phyloP scores from a whole-genome alignment of 2,329 filamentous ascomycete species.

The Plectosphaerella sp. region DNA sequence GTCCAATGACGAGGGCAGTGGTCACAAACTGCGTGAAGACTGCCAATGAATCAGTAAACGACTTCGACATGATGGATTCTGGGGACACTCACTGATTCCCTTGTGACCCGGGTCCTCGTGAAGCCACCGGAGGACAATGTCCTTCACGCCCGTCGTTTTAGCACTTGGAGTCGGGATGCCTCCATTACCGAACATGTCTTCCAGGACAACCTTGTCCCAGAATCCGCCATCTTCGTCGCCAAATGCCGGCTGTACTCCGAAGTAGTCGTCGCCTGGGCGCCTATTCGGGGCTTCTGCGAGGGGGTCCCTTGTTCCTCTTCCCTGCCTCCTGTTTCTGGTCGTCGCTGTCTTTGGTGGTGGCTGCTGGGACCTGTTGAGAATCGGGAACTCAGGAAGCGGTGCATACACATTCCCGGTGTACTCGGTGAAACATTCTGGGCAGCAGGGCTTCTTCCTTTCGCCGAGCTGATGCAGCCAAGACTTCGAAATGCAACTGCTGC shows the following conservation, averaged over 20 bases:
- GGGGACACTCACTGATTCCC: conserved; percentile 26
- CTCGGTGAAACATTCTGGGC: no score
- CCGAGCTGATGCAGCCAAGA: no score
- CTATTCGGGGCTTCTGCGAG: not conserved
- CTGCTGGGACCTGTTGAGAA: not conserved
- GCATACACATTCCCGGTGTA: no score
- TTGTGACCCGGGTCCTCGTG: conserved; percentile 27
- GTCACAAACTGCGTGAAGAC: conserved; percentile 31
- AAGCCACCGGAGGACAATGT: conserved; percentile 26
- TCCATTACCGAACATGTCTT: not conserved
- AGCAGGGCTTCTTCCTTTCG: no score
- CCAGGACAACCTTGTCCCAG: conserved; percentile 14
- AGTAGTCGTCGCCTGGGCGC: conserved; percentile 17
- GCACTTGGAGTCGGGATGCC: conserved; percentile 18
- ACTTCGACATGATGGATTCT: not conserved
- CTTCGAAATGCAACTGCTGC: conserved; percentile 15
- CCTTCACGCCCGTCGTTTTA: conserved; percentile 25
- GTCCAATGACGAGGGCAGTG: conserved; percentile 27
- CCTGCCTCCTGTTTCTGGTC: not conserved
- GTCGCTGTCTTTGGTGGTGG: not conserved
- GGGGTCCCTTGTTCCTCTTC: not conserved
- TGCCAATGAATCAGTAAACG: conserved; percentile 4
- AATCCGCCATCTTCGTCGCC: conserved; percentile 10
- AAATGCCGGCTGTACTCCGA: conserved; percentile 7
- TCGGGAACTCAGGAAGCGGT: no score